A percentile compares a stretch with the other conserved stretches of the same genome.
These are phyloP conservation scores for Penicillium atrosanguineum DNA, from an alignment of 495 filamentous ascomycete genomes.

Conservation along the genomic window DNA sequence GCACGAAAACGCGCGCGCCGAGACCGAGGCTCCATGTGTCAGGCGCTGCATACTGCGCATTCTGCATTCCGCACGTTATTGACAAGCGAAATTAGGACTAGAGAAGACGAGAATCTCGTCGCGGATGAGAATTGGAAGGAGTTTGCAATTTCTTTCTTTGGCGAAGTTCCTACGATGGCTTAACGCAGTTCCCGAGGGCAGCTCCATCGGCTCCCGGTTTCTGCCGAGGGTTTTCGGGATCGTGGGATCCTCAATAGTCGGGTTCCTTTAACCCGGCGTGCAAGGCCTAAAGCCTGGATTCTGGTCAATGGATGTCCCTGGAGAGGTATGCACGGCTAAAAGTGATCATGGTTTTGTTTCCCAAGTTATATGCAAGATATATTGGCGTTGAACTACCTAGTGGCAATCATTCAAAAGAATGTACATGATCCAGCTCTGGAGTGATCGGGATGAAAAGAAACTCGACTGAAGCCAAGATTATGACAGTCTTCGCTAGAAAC, in stretches of 20 bases:
- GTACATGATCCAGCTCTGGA: not conserved
- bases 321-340: not conserved
- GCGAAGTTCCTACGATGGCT: conserved; percentile 1
- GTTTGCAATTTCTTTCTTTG: not conserved
- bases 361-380: not conserved
- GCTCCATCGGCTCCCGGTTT: conserved; percentile 24
- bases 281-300: too few relatives aligned
- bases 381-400: not conserved
- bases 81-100: not conserved
- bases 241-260: not conserved
- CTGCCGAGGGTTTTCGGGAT: conserved; percentile 23
- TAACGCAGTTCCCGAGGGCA: conserved; percentile 22
- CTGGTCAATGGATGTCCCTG: too few relatives aligned
- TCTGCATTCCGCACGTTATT: not conserved
- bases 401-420: not conserved
- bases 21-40: not conserved
- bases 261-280: too few relatives aligned
- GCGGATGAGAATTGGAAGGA: not conserved
- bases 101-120: not conserved
- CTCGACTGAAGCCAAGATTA: not conserved
- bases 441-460: not conserved
- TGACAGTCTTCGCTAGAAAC: not conserved
- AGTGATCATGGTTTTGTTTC: not conserved
- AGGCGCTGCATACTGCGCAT: not conserved
- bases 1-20: not conserved